These are phyloP conservation scores for Geosmithia morbida DNA, from an alignment of 2,329 filamentous ascomycete species.

Conservation along the genomic window DNA sequence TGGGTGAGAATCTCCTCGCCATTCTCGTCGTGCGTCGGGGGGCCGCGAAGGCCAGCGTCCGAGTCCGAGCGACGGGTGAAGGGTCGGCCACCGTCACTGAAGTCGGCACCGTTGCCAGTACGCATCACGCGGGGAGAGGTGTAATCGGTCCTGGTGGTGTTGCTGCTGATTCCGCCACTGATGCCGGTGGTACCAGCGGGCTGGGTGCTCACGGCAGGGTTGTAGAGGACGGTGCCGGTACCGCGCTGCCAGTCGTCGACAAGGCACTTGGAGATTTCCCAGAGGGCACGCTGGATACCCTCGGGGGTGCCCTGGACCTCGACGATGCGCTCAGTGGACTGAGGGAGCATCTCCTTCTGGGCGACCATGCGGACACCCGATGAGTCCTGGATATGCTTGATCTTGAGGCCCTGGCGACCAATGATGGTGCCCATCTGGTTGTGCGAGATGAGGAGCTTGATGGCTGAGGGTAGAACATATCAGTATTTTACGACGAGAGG, in stretches of 20 bases:
- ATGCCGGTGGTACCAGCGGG: constrained; percentile 34
- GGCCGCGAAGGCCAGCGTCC: constrained; percentile 65
- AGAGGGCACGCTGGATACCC: constrained; percentile 88
- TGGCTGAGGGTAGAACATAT: constrained; percentile 39
- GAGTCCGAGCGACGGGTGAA: constrained; percentile 73
- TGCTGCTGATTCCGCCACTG: constrained; percentile 10
- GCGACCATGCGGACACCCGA: constrained; percentile 98
- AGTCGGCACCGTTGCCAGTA: constrained; percentile 94
- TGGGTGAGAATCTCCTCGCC: constrained; percentile 97
- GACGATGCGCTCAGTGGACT: constrained; percentile 95
- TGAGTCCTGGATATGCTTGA: constrained; percentile 97
- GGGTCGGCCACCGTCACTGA: constrained; percentile 63
- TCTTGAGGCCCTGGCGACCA: constrained; percentile 88
- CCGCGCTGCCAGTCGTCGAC: constrained; percentile 97
- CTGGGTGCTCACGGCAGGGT: constrained; percentile 83
- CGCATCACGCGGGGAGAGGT: constrained; percentile 66
- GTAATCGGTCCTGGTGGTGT: constrained; percentile 28
- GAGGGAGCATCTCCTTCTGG: constrained; percentile 98
- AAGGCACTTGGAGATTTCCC: constrained; percentile 98
- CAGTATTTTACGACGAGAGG: background rate
- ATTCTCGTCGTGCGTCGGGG: constrained; percentile 84
- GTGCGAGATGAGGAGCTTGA: constrained; percentile 96
- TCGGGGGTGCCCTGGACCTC: constrained; percentile 92
- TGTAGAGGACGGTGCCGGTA: constrained; percentile 94
- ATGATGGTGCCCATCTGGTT: constrained; percentile 99